Conservation (phyloP, 2,329 filamentous ascomycete species). For the Malbranchea zuffiana region DNA sequence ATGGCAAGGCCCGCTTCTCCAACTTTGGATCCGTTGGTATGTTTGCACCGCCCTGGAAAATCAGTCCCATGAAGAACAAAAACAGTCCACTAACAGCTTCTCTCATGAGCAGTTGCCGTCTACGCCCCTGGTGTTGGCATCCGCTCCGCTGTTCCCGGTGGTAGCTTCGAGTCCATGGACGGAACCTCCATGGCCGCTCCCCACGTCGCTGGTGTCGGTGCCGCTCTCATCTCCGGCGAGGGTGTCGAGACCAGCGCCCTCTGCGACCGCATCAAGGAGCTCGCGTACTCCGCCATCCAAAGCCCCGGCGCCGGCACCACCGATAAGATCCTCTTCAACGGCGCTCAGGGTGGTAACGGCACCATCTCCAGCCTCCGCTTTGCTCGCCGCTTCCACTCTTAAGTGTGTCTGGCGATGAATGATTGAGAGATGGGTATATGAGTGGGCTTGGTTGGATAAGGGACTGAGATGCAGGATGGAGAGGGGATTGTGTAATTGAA, state of each 20-base stretch:
- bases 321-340: conserved; percentile 24
- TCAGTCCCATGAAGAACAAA: too few species aligned
- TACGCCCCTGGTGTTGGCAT: conserved; percentile 47
- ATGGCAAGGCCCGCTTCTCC: conserved; percentile 30
- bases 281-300: conserved; percentile 32
- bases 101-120: conserved; percentile 39
- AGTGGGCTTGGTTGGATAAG: too few species aligned
- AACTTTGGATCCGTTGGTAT: conserved; percentile 33
- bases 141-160: conserved; percentile 39
- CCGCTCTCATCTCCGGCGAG: conserved; percentile 44
- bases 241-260: conserved; percentile 37
- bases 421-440: too few species aligned
- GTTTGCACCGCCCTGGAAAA: too few species aligned
- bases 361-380: too few species aligned
- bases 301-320: conserved; percentile 19
- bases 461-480: too few species aligned
- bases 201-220: conserved; percentile 45
- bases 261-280: conserved; percentile 41
- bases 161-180: conserved; percentile 36
- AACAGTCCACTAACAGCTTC: background rate
- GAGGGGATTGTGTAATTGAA: too few species aligned
- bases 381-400: too few species aligned
- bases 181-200: conserved; percentile 31
- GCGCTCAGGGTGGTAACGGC: too few species aligned
- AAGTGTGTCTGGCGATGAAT: too few species aligned